Base-by-base conservation (phyloP, 1,284 basidiomycete genomes). In the Pseudozyma sp. region DNA sequence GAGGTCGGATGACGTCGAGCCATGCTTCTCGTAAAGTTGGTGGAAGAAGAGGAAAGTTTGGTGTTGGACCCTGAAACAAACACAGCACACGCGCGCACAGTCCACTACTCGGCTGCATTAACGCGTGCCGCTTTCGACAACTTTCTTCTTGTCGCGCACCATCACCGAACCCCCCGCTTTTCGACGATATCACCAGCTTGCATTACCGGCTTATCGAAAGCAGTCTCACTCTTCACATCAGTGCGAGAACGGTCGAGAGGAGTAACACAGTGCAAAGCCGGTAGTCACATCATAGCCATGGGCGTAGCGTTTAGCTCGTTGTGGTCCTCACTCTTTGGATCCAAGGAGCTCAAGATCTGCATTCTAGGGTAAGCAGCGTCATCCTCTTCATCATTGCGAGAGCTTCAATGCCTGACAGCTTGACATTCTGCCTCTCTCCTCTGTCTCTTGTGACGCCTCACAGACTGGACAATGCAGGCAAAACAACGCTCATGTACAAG, bases 401-500 rank as follows among this genome's bases (percentile, higher is more conserved):
- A 1, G 24, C 24, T 24, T 24, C 4, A 4, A 37, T 16, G 2
- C 35, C 17, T 11, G 14, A 42, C 14, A 11, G 11, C n/a, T n/a
- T 24, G 24, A 24, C 5, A 7, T 10, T 19, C n/a, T 42, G 33
- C 17, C 46, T 30, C 45, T 53, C 29, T 10, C 34, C 40, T 53
- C 29, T 10, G 31, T 19, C 24, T 19, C 30, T 11, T 37, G 33
- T n/a, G 37, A 5, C 13, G 17, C 2, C 8, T 1, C 7, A n/a
- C 57, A 73, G 71, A 19, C 82, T 87, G 30, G 86, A 87, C 79
- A 87, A 87, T 81, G 86, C 87, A 10, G 87, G 87, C 33, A 87
- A 87, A 79, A 86, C 85, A 10, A 87, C 86, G 3, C 84, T 87
- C 29, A 84, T 87, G 56, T 88, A 87, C 75, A 85, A 87, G 46